Base-by-base conservation (phyloP, 1,139 yeast species). In the Petasospora rhodanensis region DNA sequence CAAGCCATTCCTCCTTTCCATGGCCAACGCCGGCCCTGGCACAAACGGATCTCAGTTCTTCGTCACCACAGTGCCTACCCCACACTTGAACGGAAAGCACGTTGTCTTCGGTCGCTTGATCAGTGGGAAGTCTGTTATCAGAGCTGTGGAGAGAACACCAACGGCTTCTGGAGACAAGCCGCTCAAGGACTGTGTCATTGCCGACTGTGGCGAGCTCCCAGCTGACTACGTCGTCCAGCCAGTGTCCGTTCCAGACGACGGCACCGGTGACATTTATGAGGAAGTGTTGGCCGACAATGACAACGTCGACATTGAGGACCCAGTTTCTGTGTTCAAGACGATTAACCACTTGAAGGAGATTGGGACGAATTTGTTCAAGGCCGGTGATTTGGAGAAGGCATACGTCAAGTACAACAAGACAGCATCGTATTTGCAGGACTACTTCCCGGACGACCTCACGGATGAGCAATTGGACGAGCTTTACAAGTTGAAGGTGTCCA, bases 11-110 rank as follows among this genome's bases (percentile, higher is more conserved):
- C 67, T 89, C 49, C 71, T 91, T 52, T 84, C 95, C 14, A 91
- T 91, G 97, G 97, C 97, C 42, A 89, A 87, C 58, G 85, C 95
- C 6, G 97, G 97, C 10, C 89, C 95, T 36, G 78, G 82, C 58
- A 89, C 97, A 42, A 91, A 91, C 56, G 97, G 97, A 2, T 86
- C 96, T 0, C 97, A 91, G 59, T 89, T 87, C 54, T 91, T 91
- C 59, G 79, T 91, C 51, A 84, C 95, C 24, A 80, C 91, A n/a
- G 85, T 74, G 5, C 75, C 83, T 31, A 79, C 91, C 15, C 85
- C 91, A 7, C 91, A 83, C 56, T 70, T 89, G 49, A 91, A 91
- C 57, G 94, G 93, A 28, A 89, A 91, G 61, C 98, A 93, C 59
- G 97, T 89, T 36, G 96, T 91, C 7, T 93, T 91, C 58, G 99